A percentile compares a stretch with the other conserved stretches of the same genome.
Conservation (phyloP, 2,329 filamentous ascomycete genomes). For the Lachnum nothofagi region DNA sequence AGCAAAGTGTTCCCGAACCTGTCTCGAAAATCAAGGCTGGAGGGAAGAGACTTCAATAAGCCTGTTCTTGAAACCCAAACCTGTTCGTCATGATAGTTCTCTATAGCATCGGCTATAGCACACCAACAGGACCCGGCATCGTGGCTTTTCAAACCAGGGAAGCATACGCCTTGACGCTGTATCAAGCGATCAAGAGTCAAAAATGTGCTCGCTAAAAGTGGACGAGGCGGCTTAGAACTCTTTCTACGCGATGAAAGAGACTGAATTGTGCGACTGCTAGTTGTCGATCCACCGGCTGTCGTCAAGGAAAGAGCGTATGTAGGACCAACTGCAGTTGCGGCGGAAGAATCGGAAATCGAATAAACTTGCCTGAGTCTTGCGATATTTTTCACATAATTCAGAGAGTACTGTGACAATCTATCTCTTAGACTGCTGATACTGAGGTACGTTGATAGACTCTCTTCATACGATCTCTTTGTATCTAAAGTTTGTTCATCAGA, state of each 20-base stretch:
- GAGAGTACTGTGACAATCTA: slow-evolving; percentile 8
- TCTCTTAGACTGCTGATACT: slow-evolving; percentile 1
- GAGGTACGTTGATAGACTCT: background rate
- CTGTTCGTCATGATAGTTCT: background rate
- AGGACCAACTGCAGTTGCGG: background rate
- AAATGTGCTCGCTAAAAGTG: background rate
- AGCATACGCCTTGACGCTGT: slow-evolving; percentile 3
- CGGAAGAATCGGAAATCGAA: slow-evolving; percentile 7
- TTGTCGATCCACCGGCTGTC: background rate
- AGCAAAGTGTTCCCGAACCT: slow-evolving; percentile 43
- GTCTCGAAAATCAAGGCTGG: slow-evolving; percentile 12
- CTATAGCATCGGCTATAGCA: background rate
- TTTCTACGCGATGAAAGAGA: background rate
- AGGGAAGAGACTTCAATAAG: background rate
- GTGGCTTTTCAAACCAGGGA: slow-evolving; percentile 1
- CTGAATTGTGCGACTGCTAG: background rate
- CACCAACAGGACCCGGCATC: slow-evolving; percentile 4
- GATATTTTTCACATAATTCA: slow-evolving; percentile 2
- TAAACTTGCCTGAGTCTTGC: slow-evolving; percentile 3
- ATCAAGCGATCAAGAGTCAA: slow-evolving; percentile 1
- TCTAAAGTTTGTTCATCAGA: no score
- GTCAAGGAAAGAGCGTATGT: background rate
- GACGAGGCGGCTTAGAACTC: background rate
- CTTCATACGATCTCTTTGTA: no score
- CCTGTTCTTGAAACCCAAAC: slow-evolving; percentile 1